Percentiles rank a stretch among this genome's conserved stretches.
phyloP scores from a whole-genome alignment of 2,329 filamentous ascomycete genomes.

The Paecilomyces niveus region DNA sequence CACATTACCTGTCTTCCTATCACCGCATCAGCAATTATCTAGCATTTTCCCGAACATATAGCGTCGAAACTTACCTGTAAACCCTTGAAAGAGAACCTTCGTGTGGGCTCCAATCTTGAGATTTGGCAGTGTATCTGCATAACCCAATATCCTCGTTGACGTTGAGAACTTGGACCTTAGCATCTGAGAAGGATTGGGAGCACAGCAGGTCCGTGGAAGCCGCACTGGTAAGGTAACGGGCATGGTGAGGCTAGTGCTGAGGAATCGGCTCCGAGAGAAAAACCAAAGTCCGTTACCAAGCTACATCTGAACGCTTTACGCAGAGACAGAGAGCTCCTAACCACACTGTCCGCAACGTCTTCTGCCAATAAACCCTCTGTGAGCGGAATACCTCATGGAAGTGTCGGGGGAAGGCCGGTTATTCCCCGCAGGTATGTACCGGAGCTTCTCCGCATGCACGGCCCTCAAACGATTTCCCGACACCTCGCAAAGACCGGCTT shows the following conservation, averaged over 20 bases:
- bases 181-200: conserved; percentile 2
- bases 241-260: conserved; percentile 5
- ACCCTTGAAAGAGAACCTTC: conserved; percentile 63
- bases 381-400: neutral
- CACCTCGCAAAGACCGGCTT: neutral
- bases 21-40: neutral
- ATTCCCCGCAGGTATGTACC: neutral
- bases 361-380: neutral
- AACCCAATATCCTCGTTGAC: conserved; percentile 25
- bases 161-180: conserved; percentile 22
- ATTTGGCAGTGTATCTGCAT: conserved; percentile 58
- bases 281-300: neutral
- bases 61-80: conserved; percentile 48
- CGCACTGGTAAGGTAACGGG: conserved; percentile 14
- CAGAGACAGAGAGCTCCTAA: neutral
- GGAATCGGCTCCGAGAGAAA: neutral
- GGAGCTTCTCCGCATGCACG: neutral
- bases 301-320: neutral
- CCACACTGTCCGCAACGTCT: neutral
- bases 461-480: neutral
- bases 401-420: neutral
- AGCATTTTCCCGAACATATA: neutral
- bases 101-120: conserved; percentile 61
- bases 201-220: conserved; percentile 8
- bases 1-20: conserved; percentile 29